Evolutionary conservation across 768 basidiomycete species (phyloP), one percentile per base, ranked within the genome.

Genomic region (Tylopilus plumbeoviolaceoides): DNA sequence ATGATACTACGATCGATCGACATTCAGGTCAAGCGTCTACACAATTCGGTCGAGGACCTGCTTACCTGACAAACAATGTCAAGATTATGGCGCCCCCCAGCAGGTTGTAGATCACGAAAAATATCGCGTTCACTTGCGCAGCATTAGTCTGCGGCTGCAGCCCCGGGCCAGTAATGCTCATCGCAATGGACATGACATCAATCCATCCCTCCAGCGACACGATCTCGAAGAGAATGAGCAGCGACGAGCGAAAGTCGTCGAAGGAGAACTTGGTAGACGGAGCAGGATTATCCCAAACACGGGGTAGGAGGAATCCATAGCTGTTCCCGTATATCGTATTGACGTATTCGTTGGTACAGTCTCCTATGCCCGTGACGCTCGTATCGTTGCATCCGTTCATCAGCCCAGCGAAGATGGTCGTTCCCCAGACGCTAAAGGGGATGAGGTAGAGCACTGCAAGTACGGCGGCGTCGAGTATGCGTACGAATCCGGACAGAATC

Each of bases 151-250:
- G 70, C 0, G 92, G 90, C 65, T 97, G 93, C 50, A 70, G 70
- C 27, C 83, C 82, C 20, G 57, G 64, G 5, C 87, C 90, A 1
- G 81, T 85, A 57, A 97, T 87, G 56, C 84, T 82, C 68, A 89
- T 89, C 1, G 86, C 87, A 23, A 85, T 78, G 35, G 70, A 72
- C 87, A 97, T 88, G 46, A 94, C 95, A 64, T 95, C 91, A n/a
- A 90, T 80, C 95, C 95, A 98, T 2, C 95, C 95, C 71, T 95
- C 94, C 45, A 97, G 73, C 0, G 94, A 95, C 21, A 98, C 91
- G 59, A 95, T 93, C 71, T 98, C 95, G 62, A 97, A 98, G 1
- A 98, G 78, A 63, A 98, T 97, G 48, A 98, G 78, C 38, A 98
- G 74, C 0, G 91, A 87, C 4, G 85, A 72, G 7, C 81, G 77